Conservation (phyloP, 2,329 filamentous ascomycete species). For the Bipolaris oryzae region DNA sequence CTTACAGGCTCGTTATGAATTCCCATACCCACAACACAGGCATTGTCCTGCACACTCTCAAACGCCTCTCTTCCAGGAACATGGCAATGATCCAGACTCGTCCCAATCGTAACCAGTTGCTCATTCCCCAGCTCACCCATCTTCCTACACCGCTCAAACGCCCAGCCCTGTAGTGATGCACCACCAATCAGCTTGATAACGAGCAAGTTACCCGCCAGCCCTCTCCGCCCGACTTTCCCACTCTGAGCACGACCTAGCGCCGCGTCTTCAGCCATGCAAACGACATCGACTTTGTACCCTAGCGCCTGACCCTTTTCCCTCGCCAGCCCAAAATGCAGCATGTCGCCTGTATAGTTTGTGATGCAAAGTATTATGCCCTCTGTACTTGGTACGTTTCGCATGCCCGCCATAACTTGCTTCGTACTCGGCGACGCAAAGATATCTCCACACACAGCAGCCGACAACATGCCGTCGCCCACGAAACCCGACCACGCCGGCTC, state of each 20-base stretch:
- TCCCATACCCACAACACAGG: constrained; percentile 54
- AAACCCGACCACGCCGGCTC: constrained; percentile 58
- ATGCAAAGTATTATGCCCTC: constrained; percentile 57
- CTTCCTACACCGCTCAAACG: constrained; percentile 53
- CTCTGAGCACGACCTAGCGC: constrained; percentile 57
- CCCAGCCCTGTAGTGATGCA: constrained; percentile 53
- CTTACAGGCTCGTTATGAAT: constrained; percentile 59
- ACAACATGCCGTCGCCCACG: constrained; percentile 57
- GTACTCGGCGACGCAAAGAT: constrained; percentile 57
- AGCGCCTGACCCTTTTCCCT: constrained; percentile 54
- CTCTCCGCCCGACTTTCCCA: constrained; percentile 56
- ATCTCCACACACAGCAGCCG: constrained; percentile 56
- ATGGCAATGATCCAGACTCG: constrained; percentile 60
- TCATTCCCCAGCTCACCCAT: constrained; percentile 54
- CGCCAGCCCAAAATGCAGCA: constrained; percentile 57
- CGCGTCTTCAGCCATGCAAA: constrained; percentile 58
- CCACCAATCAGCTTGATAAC: constrained; percentile 57
- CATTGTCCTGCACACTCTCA: constrained; percentile 52
- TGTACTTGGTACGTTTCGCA: constrained; percentile 53
- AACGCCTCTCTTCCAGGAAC: constrained; percentile 59
- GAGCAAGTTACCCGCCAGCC: constrained; percentile 58
- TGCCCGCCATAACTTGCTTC: constrained; percentile 58
- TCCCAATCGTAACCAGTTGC: constrained; percentile 58
- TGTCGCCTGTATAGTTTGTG: constrained; percentile 58
- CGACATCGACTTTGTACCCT: constrained; percentile 54